Percentiles rank a stretch among this genome's conserved stretches.
phyloP scores from a whole-genome alignment of 768 basidiomycete species.

The Favolaschia claudopus region DNA sequence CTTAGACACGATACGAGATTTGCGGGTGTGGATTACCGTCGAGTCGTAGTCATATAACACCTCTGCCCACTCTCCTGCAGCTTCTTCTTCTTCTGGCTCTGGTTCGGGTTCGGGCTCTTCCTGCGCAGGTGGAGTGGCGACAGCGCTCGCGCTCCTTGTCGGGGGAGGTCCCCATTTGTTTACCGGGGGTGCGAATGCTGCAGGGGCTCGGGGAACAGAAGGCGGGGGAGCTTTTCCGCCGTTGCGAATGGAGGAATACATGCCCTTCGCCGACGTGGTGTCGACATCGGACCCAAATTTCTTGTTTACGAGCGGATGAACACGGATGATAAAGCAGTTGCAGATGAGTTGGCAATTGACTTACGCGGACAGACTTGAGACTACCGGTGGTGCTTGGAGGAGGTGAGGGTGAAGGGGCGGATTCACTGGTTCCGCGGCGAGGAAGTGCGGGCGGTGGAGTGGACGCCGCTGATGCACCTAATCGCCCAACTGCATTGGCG shows the following conservation, averaged over 20 bases:
- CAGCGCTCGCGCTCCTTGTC: conserved; percentile 30
- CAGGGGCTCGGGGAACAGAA: conserved; percentile 41
- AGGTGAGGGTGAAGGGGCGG: conserved; percentile 32
- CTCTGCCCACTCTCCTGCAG: conserved; percentile 77
- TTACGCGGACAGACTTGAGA: conserved; percentile 37
- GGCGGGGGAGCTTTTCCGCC: conserved; percentile 47
- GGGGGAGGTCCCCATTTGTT: conserved; percentile 63
- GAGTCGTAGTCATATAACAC: conserved; percentile 79
- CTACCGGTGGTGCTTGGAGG: conserved; percentile 36
- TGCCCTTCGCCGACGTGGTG: conserved; percentile 55
- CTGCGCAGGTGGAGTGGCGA: conserved; percentile 40
- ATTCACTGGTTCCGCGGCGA: conserved; percentile 20
- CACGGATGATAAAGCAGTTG: conserved; percentile 3
- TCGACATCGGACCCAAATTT: conserved; percentile 66
- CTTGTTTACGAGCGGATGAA: conserved; percentile 47
- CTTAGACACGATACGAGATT: not conserved
- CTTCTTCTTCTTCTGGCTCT: conserved; percentile 44
- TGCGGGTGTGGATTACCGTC: conserved; percentile 59
- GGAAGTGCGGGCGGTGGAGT: conserved; percentile 35
- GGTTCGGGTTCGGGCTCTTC: conserved; percentile 40
- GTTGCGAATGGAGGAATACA: conserved; percentile 56
- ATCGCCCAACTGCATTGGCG: conserved; percentile 54
- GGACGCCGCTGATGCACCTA: conserved; percentile 60
- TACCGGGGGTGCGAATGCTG: conserved; percentile 54
- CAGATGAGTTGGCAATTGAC: conserved; percentile 14